phyloP scores from a whole-genome alignment of 768 basidiomycete species.

The Termitomyces sp. region DNA sequence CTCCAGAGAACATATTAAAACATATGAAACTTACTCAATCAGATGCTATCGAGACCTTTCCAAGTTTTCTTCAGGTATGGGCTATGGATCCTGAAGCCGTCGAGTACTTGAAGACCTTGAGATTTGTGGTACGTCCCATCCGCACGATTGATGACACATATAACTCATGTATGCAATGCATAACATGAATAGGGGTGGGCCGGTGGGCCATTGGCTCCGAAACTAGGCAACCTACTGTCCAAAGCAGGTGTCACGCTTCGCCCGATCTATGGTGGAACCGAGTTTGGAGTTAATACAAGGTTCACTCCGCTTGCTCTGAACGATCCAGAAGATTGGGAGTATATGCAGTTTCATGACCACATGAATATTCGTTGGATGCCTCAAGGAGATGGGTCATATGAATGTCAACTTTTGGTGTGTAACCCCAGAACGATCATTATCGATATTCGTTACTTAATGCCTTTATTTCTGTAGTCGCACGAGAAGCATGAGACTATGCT shows the following conservation, averaged over 20 bases:
- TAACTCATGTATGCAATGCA: background rate
- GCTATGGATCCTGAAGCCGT: slow-evolving; percentile 20
- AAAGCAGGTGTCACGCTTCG: slow-evolving; percentile 7
- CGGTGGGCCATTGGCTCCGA: slow-evolving; percentile 10
- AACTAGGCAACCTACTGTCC: slow-evolving; percentile 7
- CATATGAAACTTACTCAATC: slow-evolving; percentile 22
- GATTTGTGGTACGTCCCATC: slow-evolving; percentile 4
- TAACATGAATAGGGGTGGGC: slow-evolving; percentile 9
- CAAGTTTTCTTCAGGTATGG: slow-evolving; percentile 34
- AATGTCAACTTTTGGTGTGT: slow-evolving; percentile 32
- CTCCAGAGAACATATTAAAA: slow-evolving; percentile 28
- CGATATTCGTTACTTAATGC: background rate
- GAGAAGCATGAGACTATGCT: slow-evolving; percentile 4
- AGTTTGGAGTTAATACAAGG: slow-evolving; percentile 11
- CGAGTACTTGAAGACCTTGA: slow-evolving; percentile 6
- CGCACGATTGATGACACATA: too few species aligned
- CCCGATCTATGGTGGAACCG: slow-evolving; percentile 13
- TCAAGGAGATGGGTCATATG: slow-evolving; percentile 24
- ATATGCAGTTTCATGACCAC: slow-evolving; percentile 9
- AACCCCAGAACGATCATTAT: background rate
- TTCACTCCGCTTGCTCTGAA: slow-evolving; percentile 8
- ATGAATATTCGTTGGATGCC: slow-evolving; percentile 21
- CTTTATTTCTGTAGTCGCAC: background rate
- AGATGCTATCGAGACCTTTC: slow-evolving; percentile 27
- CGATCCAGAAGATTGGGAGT: slow-evolving; percentile 15